Evolutionary conservation across 1,284 basidiomycete genomes (phyloP), one percentile per base, ranked within the genome.

Genomic region (Tranzscheliella williamsii): DNA sequence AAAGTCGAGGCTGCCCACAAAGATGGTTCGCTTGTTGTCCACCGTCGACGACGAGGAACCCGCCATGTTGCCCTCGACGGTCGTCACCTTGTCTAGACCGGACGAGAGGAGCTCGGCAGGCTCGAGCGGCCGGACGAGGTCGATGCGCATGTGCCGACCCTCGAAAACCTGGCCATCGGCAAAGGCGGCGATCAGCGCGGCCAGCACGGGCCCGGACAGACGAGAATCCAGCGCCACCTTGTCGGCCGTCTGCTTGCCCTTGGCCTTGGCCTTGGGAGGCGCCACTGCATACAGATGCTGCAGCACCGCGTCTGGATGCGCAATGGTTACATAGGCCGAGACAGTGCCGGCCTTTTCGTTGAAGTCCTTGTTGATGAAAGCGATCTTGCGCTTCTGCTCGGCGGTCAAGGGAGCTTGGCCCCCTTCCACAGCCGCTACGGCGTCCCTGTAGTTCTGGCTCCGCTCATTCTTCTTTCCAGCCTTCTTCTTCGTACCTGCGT

Each of bases 1-100:
- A 77, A 96, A 96, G 75, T 96, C 93, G 57, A 97, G 81, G 64
- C 89, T 92, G 13, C 94, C 94, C 7, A 97, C 87, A 72, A 97
- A 97, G 13, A 95, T 75, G 16, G 87, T 90, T 56, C 84, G 81
- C 76, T 89, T 91, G 29, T 72, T 71, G 37, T 79, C 77, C 20
- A 40, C 37, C 24, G 52, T 43, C 23, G 56, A 43, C 17, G 47
- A 47, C 38, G 32, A 39, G n/a, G 47, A 48, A 16, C 64, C 67
- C 7, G 63, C 38, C 18, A 55, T 49, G 16, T 37, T 36, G 38
- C 64, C 70, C 27, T 72, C 61, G 12, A 70, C 42, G 4, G 57
- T 56, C 20, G 42, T 57, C 32, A 69, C 48, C 42, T 67, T 65
- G 26, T 74, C 73, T n/a, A 75, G 52, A 3, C 72, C 72, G 2